Base-by-base conservation (phyloP, 257 asterid genomes). In the Gynochthodes officinalis region DNA sequence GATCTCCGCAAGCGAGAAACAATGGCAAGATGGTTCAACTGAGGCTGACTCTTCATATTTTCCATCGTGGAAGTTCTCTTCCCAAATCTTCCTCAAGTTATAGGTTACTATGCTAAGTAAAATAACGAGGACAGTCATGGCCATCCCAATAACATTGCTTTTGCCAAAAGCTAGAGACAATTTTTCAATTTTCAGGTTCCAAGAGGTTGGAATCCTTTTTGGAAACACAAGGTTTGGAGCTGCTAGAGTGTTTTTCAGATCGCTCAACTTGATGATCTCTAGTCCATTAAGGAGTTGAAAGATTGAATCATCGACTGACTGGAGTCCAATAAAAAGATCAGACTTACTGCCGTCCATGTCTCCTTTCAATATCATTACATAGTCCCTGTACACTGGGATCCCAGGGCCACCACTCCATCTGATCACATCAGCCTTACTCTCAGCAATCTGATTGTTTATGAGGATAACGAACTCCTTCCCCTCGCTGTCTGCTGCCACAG, bases 181-280 rank as follows among this genome's bases (percentile, higher is more conserved):
- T 0, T 7, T 30, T 30, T 30, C 28, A 9, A 7, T 25, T 2
- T 15, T 8, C 30, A 46, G 30, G 19, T 6, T 28, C 43, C 43
- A n/a, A 32, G 21, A 49, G 4, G 1, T 9, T 10, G 30, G 39
- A 23, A 37, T 15, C 18, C 37, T 18, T 35, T 39, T 25, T 42
- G 54, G 54, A 44, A 27, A 8, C 30, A 11, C 2, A 30, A 57
- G 72, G 35, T 18, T 39, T 15, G 33, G 50, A 55, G 46, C 11
- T n/a, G 74, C 64, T 25, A 52, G 52, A 70, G 21, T 70, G 65
- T 70, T 52, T 7, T 70, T 39, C 1, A 15, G 64, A 53, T 70
- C 53, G 65, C 74, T 70, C 74, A 70, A 70, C 74, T 70, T 70
- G 64, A 70, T 30, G 32, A 70, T 35, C 74, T 70, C 74, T 13